Base-by-base conservation (phyloP, 352 stramenopile genomes). In the Phytophthora pisi region DNA sequence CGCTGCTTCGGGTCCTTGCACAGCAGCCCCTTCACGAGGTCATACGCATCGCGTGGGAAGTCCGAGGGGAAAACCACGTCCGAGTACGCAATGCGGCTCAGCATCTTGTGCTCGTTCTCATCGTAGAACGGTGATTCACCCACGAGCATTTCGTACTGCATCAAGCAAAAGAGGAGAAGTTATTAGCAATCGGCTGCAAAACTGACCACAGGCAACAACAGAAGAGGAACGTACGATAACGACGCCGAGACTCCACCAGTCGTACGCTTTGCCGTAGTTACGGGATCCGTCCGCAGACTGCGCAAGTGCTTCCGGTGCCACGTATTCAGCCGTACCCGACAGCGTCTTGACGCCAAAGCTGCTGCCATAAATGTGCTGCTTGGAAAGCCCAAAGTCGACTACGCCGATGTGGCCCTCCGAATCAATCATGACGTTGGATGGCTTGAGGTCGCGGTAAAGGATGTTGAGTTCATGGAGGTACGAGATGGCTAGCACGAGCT, bases 381-480 rank as follows among this genome's bases (percentile, higher is more conserved):
- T 95, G 9, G 87, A 95, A 5, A 96, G 66, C 8, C 89, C 89
- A 78, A 96, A 96, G 66, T 96, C 89, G 3, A 96, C 89, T 24
- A 96, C 85, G 40, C 87, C 89, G 30, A 96, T 96, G 67, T 96
- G 89, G 26, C 89, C 89, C 52, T 96, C 86, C 0, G 83, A 82
- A 62, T 96, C 89, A 36, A 96, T 95, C 89, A 96, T 96, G 31
- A 96, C 75, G 71, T 96, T 96, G 10, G 87, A 95, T 18, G 89
- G 89, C 74, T 96, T 96, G 51, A 96, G 68, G 55, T 96, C 89
- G 36, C 89, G 83, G 46, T 96, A 96, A 13, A 96, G 62, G 62
- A 96, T 96, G 76, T 96, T 95, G 30, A 96, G 79, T 62, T 93
- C 86, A 57, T 96, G 89, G 18, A 96, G 74, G 66, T 96, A 96